These are phyloP conservation scores for Cladosporium sp. DNA, from an alignment of 2,329 filamentous ascomycete genomes.

Conservation along the genomic window DNA sequence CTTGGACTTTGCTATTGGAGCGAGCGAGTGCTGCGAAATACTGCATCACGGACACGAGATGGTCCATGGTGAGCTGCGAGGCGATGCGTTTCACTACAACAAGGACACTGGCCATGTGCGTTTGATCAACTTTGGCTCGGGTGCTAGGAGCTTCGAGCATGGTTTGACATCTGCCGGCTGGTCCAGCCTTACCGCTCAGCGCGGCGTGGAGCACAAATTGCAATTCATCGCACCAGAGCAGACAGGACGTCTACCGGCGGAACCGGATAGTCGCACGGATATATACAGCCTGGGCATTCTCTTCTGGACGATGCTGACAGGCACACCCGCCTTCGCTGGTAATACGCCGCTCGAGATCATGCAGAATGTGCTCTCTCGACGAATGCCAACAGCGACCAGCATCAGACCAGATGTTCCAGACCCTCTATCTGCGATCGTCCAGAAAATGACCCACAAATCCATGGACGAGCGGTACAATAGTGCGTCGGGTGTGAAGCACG, in stretches of 20 bases:
- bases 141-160: conserved; percentile 83
- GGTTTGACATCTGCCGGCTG: conserved; percentile 79
- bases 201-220: conserved; percentile 83
- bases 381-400: conserved; percentile 70
- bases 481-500: conserved; percentile 76
- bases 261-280: conserved; percentile 87
- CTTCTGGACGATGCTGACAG: conserved; percentile 81
- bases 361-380: conserved; percentile 76
- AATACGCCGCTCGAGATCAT: conserved; percentile 82
- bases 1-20: conserved; percentile 85
- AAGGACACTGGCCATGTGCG: conserved; percentile 65
- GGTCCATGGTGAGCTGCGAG: conserved; percentile 85
- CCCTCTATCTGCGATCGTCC: conserved; percentile 73
- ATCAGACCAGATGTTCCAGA: conserved; percentile 80
- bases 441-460: conserved; percentile 87
- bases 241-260: conserved; percentile 85
- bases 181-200: conserved; percentile 74
- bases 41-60: conserved; percentile 84
- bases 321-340: conserved; percentile 74
- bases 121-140: conserved; percentile 80
- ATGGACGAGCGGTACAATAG: conserved; percentile 87
- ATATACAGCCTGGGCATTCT: conserved; percentile 88
- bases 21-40: conserved; percentile 78
- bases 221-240: conserved; percentile 93
- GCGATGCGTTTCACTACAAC: conserved; percentile 87